Base-by-base conservation (phyloP, 768 basidiomycete species). In the Kwoniella sp. region DNA sequence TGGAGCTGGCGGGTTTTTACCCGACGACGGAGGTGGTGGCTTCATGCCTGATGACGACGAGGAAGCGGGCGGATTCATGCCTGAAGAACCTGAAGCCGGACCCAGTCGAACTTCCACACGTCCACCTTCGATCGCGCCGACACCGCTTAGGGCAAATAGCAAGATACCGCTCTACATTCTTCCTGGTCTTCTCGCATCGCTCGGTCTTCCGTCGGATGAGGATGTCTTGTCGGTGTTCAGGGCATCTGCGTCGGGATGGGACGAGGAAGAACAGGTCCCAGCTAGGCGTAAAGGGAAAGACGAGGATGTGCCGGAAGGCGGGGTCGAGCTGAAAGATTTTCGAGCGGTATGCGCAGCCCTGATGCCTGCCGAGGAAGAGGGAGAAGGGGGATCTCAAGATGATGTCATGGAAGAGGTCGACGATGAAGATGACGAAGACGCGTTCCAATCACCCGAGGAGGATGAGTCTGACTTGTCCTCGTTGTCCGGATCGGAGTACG, bases 331-430 rank as follows among this genome's bases (percentile, higher is more conserved):
- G 45, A 68, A 67, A 27, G 72, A 73, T 44, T 73, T 73, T 39
- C 36, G 70, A 40, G 69, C 70, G 25, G 72, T 73, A 5, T 70
- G 66, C 38, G 72, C 68, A 8, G 72, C 70, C 23, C 40, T 73
- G 25, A 70, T 73, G 72, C 37, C 37, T 19, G 61, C 50, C 3
- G 62, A 59, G 27, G 52, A 54, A n/a, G 34, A 48, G 19, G 40
- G 56, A 15, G 46, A 31, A 20, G 56, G 27, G 7, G 59, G 41
- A 19, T 46, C 48, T 3, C 52, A 47, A 12, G 46, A 43, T 7
- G 43, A 50, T 31, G 44, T 23, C 9, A 57, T 56, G 29, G 31
- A 25, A 32, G 61, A 44, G 32, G 46, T 7, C 9, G 41, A 23
- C 19, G 55, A 63, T 4, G 64, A 60, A 3, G 70, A 59, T 11